Evolutionary conservation across 179 eudicot species (phyloP), one percentile per base, ranked within the genome.

Genomic region (Carnegiea gigantea): DNA sequence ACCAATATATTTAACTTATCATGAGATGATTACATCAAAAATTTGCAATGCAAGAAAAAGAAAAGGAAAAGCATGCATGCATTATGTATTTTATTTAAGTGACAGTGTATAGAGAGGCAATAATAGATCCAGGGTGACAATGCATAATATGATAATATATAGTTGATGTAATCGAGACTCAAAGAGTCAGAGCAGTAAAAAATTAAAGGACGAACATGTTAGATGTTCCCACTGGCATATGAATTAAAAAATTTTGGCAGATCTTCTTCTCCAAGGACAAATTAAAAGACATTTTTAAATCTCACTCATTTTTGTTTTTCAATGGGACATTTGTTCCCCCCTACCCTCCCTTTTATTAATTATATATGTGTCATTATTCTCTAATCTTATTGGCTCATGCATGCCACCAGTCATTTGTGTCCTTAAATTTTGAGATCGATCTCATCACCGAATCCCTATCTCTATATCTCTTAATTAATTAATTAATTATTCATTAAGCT

Each of bases 121-220:
- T 51, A 76, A 59, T 53, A 77, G 51, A 64, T 70, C 5, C 40
- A 24, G 44, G 1, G 67, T 40, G 43, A 40, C 43, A 40, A 40
- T 3, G 6, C 5, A 8, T 6, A 24, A 23, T 15, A 6, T 60
- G 26, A 6, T 60, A 60, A 14, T 7, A 60, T 23, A 82, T 3
- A 6, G 81, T 30, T 77, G 84, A 77, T 46, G 75, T 40, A 70
- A 77, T 82, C 73, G 77, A 77, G 81, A 77, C 72, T 48, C 62
- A 77, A 72, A 76, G 80, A 77, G 78, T 21, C 81, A 82, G 81
- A 71, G 17, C 70, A 62, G 33, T 0, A 46, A 70, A 28, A 48
- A 73, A 23, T 20, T 17, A 18, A 15, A 46, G 71, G 13, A 78
- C 12, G 65, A 82, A 71, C 84, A 77, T 77, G 81, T 21, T 82